Percentiles rank a stretch among this genome's conserved stretches.
Conservation (phyloP, 2,329 filamentous ascomycete species). For the Eurotiales sp. region DNA sequence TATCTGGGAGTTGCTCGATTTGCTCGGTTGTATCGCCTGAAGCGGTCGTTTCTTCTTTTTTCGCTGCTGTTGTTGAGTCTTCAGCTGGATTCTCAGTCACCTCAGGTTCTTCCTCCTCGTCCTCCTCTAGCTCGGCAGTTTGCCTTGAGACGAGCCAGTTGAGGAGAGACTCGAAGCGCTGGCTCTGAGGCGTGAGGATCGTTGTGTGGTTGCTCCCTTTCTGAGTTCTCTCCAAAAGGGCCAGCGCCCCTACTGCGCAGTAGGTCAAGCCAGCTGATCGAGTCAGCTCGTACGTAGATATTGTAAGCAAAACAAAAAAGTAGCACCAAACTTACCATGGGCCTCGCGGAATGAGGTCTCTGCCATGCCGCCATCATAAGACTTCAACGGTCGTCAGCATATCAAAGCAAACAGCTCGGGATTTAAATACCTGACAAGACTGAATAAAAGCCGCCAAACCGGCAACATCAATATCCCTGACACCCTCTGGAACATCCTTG, state of each 20-base stretch:
- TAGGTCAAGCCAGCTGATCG: constrained; percentile 80
- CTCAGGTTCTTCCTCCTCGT: constrained; percentile 34
- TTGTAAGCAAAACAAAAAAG: not conserved
- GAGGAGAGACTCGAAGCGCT: constrained; percentile 35
- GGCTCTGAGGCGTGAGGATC: constrained; percentile 26
- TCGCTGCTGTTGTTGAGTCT: not conserved
- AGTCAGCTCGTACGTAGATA: constrained; percentile 15
- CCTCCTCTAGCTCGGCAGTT: constrained; percentile 53
- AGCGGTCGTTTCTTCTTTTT: constrained; percentile 6
- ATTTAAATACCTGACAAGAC: constrained; percentile 52
- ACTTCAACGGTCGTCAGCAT: constrained; percentile 47
- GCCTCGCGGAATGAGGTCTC: constrained; percentile 77
- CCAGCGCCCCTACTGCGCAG: constrained; percentile 75
- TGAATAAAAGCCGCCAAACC: constrained; percentile 67
- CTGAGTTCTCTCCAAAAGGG: constrained; percentile 65
- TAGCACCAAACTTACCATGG: constrained; percentile 57
- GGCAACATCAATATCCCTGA: constrained; percentile 71
- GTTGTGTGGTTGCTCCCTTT: constrained; percentile 23
- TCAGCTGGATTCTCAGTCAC: constrained; percentile 11
- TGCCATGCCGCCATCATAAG: constrained; percentile 80
- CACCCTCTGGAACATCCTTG: constrained; percentile 51
- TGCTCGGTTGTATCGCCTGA: constrained; percentile 21
- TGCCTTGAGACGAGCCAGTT: constrained; percentile 63
- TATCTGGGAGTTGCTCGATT: constrained; percentile 25
- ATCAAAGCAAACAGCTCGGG: not conserved